Evolutionary conservation across 169 alveolate genomes (phyloP).

Genomic region (Condylostoma magnum): DNA sequence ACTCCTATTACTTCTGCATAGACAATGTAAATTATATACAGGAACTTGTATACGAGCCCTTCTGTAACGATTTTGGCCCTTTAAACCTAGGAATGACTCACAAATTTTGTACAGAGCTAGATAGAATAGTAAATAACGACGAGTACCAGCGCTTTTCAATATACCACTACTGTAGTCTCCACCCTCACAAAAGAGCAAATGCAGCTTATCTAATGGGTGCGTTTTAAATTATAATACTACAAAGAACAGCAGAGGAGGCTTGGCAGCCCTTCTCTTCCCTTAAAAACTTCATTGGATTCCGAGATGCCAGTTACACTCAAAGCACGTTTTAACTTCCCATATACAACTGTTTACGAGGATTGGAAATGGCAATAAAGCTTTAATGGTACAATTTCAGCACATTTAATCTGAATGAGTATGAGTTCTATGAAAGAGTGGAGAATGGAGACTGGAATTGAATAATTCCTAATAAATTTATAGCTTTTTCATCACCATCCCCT

Average conservation of each 20-base stretch:
- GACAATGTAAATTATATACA: constrained; percentile 46
- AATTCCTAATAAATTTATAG: constrained; percentile 90
- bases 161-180: constrained; percentile 17
- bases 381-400: constrained; percentile 90
- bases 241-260: constrained; percentile 77
- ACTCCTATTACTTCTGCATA: constrained; percentile 63
- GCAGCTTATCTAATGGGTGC: constrained; percentile 91
- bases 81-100: constrained; percentile 83
- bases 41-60: constrained; percentile 90
- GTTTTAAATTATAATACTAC: constrained; percentile 72
- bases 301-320: constrained; percentile 75
- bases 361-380: constrained; percentile 86
- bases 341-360: constrained; percentile 89
- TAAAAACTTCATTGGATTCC: constrained; percentile 48
- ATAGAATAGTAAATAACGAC: background rate
- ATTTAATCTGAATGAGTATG: constrained; percentile 87
- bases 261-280: background rate
- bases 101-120: constrained; percentile 56
- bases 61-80: constrained; percentile 94
- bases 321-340: constrained; percentile 67
- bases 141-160: constrained; percentile 4
- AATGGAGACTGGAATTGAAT: constrained; percentile 94
- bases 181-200: constrained; percentile 70
- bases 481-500: constrained; percentile 90
- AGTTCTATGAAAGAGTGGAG: constrained; percentile 88